Base-by-base conservation (phyloP, 2,329 filamentous ascomycete genomes). In the Bretziella fagacearum region DNA sequence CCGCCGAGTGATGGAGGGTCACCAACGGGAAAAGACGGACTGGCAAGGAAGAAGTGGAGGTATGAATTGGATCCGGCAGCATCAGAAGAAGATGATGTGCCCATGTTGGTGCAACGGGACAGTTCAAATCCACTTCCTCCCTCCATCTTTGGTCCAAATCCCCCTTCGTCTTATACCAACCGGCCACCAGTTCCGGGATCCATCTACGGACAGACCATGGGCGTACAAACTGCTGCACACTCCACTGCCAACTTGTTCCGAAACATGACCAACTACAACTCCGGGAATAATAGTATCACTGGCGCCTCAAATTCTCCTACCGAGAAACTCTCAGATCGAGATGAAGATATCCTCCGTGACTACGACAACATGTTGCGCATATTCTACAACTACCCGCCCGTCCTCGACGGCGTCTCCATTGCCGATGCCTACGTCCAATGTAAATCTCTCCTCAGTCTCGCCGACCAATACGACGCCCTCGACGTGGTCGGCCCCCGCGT, bases 351-450 rank as follows among this genome's bases (percentile, higher is more conserved):
- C 18, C 70, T 95, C 40, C 83, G 84, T 55, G 84, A 95, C 64
- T 95, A 96, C 62, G 86, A 94, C 60, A 95, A 95, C 60, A 71
- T 96, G 18, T 93, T 96, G 60, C 83, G 87, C 56, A 81, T 91
- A 52, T 94, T 95, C 67, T 96, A 96, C 69, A 94, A 95, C 61
- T 84, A 93, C 60, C 68, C 85, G 0, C 89, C 89, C 0, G 59
- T 77, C 0, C 72, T 96, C 26, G 87, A 94, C 62, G 73, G 75
- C 22, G 71, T 91, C 60, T 93, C 91, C 60, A 93, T 96, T 53
- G 85, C 86, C 46, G 81, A 86, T 52, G 86, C 87, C 20, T 95
- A 95, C 58, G 79, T 91, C 36, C 85, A 95, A 62, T 94, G 85
- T 71, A 94, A 95, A 63, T 81, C 84, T 10, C 73, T 96, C 2